These are phyloP conservation scores for Pichia insulana DNA, from an alignment of 805 yeast species.

Conservation along the genomic window DNA sequence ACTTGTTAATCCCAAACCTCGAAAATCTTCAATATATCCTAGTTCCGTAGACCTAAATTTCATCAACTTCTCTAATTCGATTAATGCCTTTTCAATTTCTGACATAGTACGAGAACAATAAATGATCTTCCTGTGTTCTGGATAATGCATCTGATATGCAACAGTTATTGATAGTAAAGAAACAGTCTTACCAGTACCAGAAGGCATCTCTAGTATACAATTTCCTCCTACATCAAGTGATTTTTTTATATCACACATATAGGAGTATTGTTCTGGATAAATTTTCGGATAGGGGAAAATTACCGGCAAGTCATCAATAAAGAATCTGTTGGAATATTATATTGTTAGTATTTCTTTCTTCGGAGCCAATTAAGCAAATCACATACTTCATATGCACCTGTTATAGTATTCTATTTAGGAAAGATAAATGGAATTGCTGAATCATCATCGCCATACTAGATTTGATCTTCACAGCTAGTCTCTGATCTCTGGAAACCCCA, in stretches of 20 bases:
- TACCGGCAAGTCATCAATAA: slow-evolving; percentile 91
- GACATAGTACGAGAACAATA: slow-evolving; percentile 99
- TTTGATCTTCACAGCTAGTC: no score
- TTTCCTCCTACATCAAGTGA: slow-evolving; percentile 95
- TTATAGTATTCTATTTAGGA: no score
- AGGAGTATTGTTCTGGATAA: slow-evolving; percentile 96
- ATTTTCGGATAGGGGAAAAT: slow-evolving; percentile 93
- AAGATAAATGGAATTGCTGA: no score
- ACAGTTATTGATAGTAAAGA: slow-evolving; percentile 85
- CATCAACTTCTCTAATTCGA: slow-evolving; percentile 85
- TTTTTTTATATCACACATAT: slow-evolving; percentile 92
- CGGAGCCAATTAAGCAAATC: no score
- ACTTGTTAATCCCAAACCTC: slow-evolving; percentile 89
- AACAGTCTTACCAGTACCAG: slow-evolving; percentile 97
- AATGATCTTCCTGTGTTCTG: slow-evolving; percentile 87
- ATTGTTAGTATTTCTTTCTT: not conserved
- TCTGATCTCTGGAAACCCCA: not conserved
- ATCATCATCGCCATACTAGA: no score
- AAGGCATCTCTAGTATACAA: slow-evolving; percentile 97
- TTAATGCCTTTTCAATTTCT: slow-evolving; percentile 93
- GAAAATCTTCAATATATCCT: slow-evolving; percentile 81
- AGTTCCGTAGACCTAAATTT: slow-evolving; percentile 73
- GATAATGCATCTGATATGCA: slow-evolving; percentile 89
- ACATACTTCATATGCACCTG: no score
- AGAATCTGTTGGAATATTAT: slow-evolving; percentile 45